Base-by-base conservation (phyloP, 179 eudicot genomes). In the Spergularia azorica region DNA sequence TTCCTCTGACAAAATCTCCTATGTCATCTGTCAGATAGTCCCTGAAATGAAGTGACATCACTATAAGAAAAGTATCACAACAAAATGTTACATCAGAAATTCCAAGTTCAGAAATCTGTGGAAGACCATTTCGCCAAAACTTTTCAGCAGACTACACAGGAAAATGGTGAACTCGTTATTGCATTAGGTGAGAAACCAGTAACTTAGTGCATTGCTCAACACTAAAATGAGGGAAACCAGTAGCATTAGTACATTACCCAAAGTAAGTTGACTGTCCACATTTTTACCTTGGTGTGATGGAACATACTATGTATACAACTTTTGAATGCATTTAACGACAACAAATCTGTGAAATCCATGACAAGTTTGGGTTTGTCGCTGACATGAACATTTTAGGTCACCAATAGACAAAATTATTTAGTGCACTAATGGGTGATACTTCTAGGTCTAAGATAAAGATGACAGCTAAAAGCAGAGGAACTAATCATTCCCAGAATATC, bases 11-110 rank as follows among this genome's bases (percentile, higher is more conserved):
- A 73, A 91, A 87, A 78, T 81, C 87, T 61, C 90, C 89, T 67
- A 78, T 88, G 52, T 90, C 89, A 76, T 79, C 88, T 61, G 87
- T 84, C 73, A 94, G 84, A 57, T 89, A 86, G 32, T 86, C 94
- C 84, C 99, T 95, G 90, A 79, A 81, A 79, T 56, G 48, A 43
- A 65, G 43, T 43, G 58, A 66, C 10, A 65, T 82, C 32, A 68
- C 12, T 17, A 38, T 3, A 51, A 38, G 57, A 55, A 58, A 20
- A 55, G 36, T 39, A 21, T 67, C 15, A 59, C 17, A 20, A 15
- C 46, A 12, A 51, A 52, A 52, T 13, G 26, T 67, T 11, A 16
- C 54, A 54, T 67, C 36, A 20, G 60, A 21, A 52, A 21, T 51
- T 5, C 8, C 5, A 51, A 13, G 41, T 16, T 2, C 74, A 57